Percentiles rank a stretch among this genome's conserved stretches.
These are phyloP conservation scores for Kurtzmaniella natalensis DNA, from an alignment of 1,139 yeast genomes.

Conservation along the genomic window DNA sequence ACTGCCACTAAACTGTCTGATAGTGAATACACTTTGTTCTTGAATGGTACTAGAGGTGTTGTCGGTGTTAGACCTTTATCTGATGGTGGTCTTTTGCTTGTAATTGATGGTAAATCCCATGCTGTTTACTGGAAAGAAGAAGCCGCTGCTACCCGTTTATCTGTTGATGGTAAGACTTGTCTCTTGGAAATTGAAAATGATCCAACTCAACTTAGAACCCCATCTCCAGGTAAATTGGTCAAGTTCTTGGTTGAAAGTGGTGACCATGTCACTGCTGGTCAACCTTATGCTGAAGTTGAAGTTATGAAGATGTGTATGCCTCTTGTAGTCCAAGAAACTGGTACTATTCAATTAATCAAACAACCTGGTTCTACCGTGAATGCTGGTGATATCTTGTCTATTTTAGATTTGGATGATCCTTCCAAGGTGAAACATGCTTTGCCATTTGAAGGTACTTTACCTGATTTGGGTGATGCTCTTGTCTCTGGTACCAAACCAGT, in stretches of 20 bases:
- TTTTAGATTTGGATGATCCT: conserved; percentile 91
- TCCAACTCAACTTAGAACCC: conserved; percentile 97
- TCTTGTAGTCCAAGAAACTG: conserved; percentile 85
- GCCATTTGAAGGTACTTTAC: conserved; percentile 92
- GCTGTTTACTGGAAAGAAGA: conserved; percentile 97
- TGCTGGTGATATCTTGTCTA: conserved; percentile 97
- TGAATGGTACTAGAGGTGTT: conserved; percentile 87
- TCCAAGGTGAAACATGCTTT: conserved; percentile 94
- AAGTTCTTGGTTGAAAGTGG: conserved; percentile 93
- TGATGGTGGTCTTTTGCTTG: conserved; percentile 89
- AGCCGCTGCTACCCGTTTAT: conserved; percentile 90
- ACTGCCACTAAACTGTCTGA: conserved; percentile 90
- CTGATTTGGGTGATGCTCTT: conserved; percentile 79
- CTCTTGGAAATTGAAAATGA: conserved; percentile 91
- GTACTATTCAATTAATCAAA: conserved; percentile 85
- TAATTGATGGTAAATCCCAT: conserved; percentile 90
- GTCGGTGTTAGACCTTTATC: conserved; percentile 83
- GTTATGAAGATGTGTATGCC: conserved; percentile 99
- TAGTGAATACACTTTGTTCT: conserved; percentile 81
- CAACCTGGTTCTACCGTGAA: conserved; percentile 97
- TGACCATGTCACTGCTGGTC: conserved; percentile 88
- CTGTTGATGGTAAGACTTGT: conserved; percentile 94
- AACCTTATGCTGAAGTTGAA: conserved; percentile 96
- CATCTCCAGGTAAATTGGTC: conserved; percentile 97
- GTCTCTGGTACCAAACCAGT: conserved; percentile 81